Base-by-base conservation (phyloP, 2,329 filamentous ascomycete genomes). In the Fonsecaea erecta region DNA sequence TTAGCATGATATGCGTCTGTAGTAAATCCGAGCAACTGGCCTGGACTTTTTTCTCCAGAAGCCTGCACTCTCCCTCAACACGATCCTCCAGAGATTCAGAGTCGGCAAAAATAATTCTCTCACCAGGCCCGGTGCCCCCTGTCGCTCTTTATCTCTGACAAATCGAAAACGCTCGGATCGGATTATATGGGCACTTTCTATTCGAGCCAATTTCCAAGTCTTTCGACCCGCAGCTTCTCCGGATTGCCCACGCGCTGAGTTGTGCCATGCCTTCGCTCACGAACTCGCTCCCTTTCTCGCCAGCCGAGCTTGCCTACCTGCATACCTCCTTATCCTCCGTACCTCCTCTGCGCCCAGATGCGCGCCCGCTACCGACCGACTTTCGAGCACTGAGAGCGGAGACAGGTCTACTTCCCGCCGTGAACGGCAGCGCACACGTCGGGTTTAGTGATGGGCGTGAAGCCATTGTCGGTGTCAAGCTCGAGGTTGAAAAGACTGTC, bases 401-500 rank as follows among this genome's bases (percentile, higher is more conserved):
- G 81, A 93, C 91, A 61, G 91, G 92, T 64, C 91, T 98, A 63
- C 85, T 99, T 0, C 93, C 95, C 0, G 88, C 89, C 53, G 90
- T 94, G 16, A 96, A 98, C 75, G 95, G 95, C 67, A 96, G 91
- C 78, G 94, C 95, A 65, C 88, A 96, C 35, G 90, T 99, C 53
- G 96, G 94, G 71, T 96, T 98, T 76, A 88, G 93, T 2, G 95
- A 99, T 77, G 95, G 95, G 57, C 96, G 93, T 1, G 95, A 99
- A 78, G 95, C 95, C 6, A 90, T 99, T 67, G 95, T 97, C 5
- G 95, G 95, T 52, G 89, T 97, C 67, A 99, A 98, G 80, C 93
- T 92, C 0, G 94, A 98, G 79, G 91, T 98, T 3, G 93, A 97
- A 77, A 89, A 86, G 81, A 92, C 89, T 34, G 71, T 34, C 6